A percentile compares a stretch with the other conserved stretches of the same genome.
phyloP scores from a whole-genome alignment of 129 eudicot genomes.

The Artemisia argyi region DNA sequence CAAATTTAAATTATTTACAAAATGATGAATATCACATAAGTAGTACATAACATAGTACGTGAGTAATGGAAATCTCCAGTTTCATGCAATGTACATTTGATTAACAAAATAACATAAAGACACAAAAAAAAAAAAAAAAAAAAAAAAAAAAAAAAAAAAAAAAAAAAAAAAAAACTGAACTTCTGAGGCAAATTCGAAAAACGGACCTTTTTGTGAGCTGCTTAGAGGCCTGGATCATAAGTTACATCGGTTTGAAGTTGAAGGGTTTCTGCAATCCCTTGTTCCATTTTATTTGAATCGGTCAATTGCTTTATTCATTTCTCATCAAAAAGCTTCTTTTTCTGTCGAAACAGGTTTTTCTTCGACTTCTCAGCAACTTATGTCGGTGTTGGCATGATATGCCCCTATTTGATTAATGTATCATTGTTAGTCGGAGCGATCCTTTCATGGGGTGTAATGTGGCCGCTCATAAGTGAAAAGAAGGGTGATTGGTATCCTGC shows the following conservation, averaged over 20 bases:
- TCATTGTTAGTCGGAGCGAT: constrained; percentile 58
- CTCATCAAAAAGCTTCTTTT: constrained; percentile 1
- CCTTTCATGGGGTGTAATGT: constrained; percentile 95
- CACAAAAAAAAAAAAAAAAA: too few relatives aligned
- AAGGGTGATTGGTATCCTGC: constrained; percentile 86
- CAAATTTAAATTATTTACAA: too few relatives aligned
- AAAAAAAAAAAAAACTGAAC: too few relatives aligned
- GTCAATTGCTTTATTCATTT: background rate
- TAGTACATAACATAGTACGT: too few relatives aligned
- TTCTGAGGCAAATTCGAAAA: too few relatives aligned
- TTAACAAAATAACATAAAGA: background rate
- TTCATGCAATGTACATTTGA: background rate
- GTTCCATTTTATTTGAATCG: background rate
- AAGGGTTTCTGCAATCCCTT: background rate
- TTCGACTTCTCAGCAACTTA: constrained; percentile 50
- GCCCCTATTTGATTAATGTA: constrained; percentile 41
- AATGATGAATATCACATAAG: too few relatives aligned
- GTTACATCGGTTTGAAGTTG: background rate
- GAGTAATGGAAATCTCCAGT: too few relatives aligned
- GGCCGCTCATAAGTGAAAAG: constrained; percentile 76
- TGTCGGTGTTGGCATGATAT: constrained; percentile 48
- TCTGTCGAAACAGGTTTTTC: constrained; percentile 37
- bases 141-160: too few relatives aligned
- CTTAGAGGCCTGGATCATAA: background rate
- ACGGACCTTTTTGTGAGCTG: too few relatives aligned